Base-by-base conservation (phyloP, 345 rosid species). In the Populus tremula region DNA sequence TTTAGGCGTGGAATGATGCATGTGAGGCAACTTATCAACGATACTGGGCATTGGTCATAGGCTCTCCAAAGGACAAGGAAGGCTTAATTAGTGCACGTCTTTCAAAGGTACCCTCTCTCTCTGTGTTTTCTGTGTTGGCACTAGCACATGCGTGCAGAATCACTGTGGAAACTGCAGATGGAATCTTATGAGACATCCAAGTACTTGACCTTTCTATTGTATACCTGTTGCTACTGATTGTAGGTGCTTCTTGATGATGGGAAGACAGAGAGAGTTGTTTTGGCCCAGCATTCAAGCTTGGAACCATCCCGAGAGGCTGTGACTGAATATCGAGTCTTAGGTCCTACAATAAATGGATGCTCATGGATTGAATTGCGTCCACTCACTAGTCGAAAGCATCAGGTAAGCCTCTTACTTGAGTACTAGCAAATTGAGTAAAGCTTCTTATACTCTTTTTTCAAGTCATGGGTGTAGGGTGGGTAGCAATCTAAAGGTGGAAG, bases 31-130 rank as follows among this genome's bases (percentile, higher is more conserved):
- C 74, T 84, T 91, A 82, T 80, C 97, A 91, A 86, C 84, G 89
- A 29, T 88, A 86, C 67, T 94, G 98, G 98, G 98, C 93, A 47
- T 82, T 94, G 83, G 97, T 94, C 77, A 94, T 94, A 70, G 98
- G 97, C 78, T 83, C 84, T 81, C 98, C 97, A 61, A 88, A 81
- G 84, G 91, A 93, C 72, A 93, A 89, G 75, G 90, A 91, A 85
- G 98, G 98, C 75, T 38, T 89, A 64, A 86, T 94, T 79, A 69
- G 70, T 72, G 95, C 95, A 83, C 95, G 94, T 73, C 91, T 94
- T 82, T 88, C 95, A 38, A 93, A 91, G 97, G 98, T 93, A 74
- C 71, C 33, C 7, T 50, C 72, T 53, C 53, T 74, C 35, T 33
- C 14, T 41, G 18, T 71, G 70, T 71, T n/a, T 5, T 27, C 70